These are phyloP conservation scores for Annona squamosa DNA, from an alignment of 164 flowering plant genomes.

Conservation along the genomic window DNA sequence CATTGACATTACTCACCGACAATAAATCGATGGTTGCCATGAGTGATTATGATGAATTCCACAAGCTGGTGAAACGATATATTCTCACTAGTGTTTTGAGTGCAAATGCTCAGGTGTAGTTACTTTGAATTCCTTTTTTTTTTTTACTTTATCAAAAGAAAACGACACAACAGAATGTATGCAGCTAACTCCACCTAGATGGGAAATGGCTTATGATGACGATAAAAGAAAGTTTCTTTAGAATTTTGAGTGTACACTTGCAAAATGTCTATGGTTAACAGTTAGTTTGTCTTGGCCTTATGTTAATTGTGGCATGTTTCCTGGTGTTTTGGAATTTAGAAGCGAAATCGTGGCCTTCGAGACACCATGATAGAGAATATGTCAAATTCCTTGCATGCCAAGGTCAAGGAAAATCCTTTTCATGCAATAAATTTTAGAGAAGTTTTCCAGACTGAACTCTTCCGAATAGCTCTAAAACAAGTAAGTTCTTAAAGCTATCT, in stretches of 20 bases:
- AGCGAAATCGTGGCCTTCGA: constrained; percentile 47
- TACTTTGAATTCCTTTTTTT: not conserved
- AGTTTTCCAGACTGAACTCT: constrained; percentile 60
- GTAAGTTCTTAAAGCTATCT: constrained; percentile 30
- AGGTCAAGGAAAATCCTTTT: constrained; percentile 29
- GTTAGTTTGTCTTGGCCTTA: not conserved
- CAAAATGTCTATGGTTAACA: not conserved
- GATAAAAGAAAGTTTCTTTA: too few species aligned
- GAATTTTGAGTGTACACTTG: not conserved
- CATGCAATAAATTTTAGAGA: constrained; percentile 52
- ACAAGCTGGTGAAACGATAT: constrained; percentile 53
- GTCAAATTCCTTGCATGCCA: constrained; percentile 26
- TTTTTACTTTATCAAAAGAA: not conserved
- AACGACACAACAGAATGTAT: not conserved
- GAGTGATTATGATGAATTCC: constrained; percentile 82
- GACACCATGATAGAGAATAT: constrained; percentile 55
- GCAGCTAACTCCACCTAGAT: too few species aligned
- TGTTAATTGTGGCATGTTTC: not conserved
- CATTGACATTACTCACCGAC: constrained; percentile 53
- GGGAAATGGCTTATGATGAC: too few species aligned
- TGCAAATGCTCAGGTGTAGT: constrained; percentile 72
- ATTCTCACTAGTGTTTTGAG: constrained; percentile 60
- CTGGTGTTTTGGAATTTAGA: constrained; percentile 33
- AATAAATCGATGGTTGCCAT: constrained; percentile 83
- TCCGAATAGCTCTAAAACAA: constrained; percentile 63